phyloP scores from a whole-genome alignment of 2,329 filamentous ascomycete species.

The Pseudopyricularia cyperi region DNA sequence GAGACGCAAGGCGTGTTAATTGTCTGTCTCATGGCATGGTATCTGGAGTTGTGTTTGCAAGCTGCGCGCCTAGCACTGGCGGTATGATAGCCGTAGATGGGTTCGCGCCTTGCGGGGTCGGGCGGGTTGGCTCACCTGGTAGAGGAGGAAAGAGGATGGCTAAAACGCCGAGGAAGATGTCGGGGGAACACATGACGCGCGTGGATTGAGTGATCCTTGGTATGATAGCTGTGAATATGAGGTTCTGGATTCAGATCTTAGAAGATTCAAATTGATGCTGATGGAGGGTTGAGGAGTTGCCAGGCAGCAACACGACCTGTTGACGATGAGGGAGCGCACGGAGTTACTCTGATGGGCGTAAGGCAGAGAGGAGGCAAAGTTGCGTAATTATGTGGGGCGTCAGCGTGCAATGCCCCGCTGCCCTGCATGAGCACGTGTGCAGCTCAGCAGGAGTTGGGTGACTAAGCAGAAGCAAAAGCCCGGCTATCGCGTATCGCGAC shows the following conservation, averaged over 20 bases:
- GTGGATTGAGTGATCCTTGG: background rate
- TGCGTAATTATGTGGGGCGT: background rate
- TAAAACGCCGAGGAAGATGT: slow-evolving; percentile 50
- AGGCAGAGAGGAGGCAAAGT: background rate
- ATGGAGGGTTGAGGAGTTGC: background rate
- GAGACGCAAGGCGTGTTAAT: slow-evolving; percentile 15
- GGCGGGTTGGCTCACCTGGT: slow-evolving; percentile 34
- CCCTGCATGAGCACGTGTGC: background rate
- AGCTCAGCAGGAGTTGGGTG: no score
- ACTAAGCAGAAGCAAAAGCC: no score
- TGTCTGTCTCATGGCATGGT: background rate
- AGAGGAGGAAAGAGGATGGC: slow-evolving; percentile 54
- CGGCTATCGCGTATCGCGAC: no score
- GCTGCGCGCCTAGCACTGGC: background rate
- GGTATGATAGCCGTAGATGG: background rate
- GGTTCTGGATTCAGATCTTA: background rate
- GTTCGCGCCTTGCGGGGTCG: background rate
- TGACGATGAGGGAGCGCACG: background rate
- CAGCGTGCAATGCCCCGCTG: background rate
- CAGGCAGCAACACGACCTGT: background rate
- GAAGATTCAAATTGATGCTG: background rate
- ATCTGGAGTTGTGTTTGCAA: background rate
- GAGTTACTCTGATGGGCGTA: background rate
- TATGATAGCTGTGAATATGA: background rate
- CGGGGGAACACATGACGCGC: slow-evolving; percentile 39